Base-by-base conservation (phyloP, 352 stramenopile genomes). In the Pythium biforme region DNA sequence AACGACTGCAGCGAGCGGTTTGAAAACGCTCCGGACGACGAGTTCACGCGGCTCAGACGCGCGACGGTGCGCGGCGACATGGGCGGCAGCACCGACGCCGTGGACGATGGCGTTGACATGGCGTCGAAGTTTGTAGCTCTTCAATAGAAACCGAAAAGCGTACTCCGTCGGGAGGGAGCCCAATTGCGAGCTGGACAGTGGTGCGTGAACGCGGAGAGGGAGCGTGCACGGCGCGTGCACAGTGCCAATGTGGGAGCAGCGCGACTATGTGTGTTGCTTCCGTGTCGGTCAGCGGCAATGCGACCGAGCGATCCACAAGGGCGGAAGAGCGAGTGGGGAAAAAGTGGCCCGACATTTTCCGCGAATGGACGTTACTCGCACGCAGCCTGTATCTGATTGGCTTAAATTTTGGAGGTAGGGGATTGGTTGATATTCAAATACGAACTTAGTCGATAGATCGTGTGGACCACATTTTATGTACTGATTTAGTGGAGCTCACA, bases 21-120 rank as follows among this genome's bases (percentile, higher is more conserved):
- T 11, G 82, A 79, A 62, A 88, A 75, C 20, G 75, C 71, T 1
- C 82, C 78, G 0, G 73, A 71, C 31, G 70, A 74, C 14, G 82
- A 88, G 63, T 72, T 89, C 39, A 91, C 70, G 37, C 75, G 81
- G 55, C 79, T 89, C 34, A 91, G 64, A 0, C 76, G 79, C 39
- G 74, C 47, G 15, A 57, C n/a, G 56, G 49, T 70, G 34, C 64
- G 64, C 43, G 64, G 64, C 3, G 64, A 71, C 64, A 71, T 62
- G 41, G 63, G 53, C 49, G 56, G 63, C 63, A 62, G 27, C 10
- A 49, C 53, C 31, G 70, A 74, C 39, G 66, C 76, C 27, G 66
- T 77, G 20, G 64, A 71, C 26, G 57, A 66, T 5, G 64, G 64
- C 39, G 56, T 64, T 3, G 56, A 60, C 64, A 71, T 66, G 31